Evolutionary conservation across 2,329 filamentous ascomycete genomes (phyloP), one percentile per base, ranked within the genome.

Genomic region (Sporothrix variecibatus): DNA sequence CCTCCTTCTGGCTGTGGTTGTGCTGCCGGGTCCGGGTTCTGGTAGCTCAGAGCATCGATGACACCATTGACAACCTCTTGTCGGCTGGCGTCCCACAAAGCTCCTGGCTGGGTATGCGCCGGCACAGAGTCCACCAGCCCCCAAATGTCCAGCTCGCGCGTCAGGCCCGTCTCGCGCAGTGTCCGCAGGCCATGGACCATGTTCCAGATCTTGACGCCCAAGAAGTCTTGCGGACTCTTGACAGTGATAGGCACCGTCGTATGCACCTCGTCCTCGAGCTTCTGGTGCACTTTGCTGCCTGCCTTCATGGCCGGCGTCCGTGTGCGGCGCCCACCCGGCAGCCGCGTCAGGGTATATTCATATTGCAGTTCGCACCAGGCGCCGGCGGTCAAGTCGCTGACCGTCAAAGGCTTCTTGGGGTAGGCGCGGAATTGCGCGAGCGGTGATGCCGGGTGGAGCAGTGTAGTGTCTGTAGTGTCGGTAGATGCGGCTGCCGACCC

Each of bases 281-380:
- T 88, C 79, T 94, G 90, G 78, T 99, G 96, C 12, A 98, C 89
- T 51, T 87, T 90, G 51, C 90, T 91, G 0, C 96, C 96, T 72
- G 90, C 87, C 80, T 91, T 92, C 96, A 99, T 99, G 0, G 94
- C 94, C 1, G 88, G 82, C 0, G 95, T 98, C 46, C 86, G 86
- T 72, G 88, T 92, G 80, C 93, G 95, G 74, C 89, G 89, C 0
- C 95, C 96, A 79, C 92, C 85, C 0, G 87, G 88, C 3, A 89
- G 89, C 72, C 89, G 91, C 2, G 91, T 93, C 72, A 99, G 86
- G 0, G 90, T 93, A 83, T 97, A 98, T 86, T 91, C 94, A 79
- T 97, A 97, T 81, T 98, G 95, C 75, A 98, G 82, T 82, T 99
- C 95, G 81, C 96, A 99, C 96, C 96, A 99, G 8, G 95, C 92